Conservation (phyloP, 169 alveolate species). For the Cryptosporidium baileyi region DNA sequence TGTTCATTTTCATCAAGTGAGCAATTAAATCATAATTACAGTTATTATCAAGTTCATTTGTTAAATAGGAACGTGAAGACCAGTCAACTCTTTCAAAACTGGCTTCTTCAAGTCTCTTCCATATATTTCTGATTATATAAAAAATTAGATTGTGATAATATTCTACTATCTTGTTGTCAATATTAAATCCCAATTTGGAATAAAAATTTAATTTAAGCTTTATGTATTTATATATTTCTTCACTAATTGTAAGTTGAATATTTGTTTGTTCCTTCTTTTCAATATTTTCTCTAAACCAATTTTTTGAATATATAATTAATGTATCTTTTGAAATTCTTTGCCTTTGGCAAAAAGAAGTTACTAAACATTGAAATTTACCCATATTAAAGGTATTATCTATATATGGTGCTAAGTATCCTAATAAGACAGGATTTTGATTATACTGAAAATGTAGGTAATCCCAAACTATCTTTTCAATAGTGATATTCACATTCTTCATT, state of each 20-base stretch:
- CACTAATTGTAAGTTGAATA: not conserved
- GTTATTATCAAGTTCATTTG: not conserved
- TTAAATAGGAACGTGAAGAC: not conserved
- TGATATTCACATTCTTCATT: not conserved
- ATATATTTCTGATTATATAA: not conserved
- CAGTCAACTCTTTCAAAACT: constrained; percentile 63
- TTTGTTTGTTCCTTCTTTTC: not conserved
- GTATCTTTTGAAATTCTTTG: constrained; percentile 29
- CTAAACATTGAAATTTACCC: constrained; percentile 57
- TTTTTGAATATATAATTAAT: constrained; percentile 24
- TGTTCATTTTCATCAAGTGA: constrained; percentile 1
- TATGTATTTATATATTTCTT: not conserved
- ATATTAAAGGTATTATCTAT: constrained; percentile 37
- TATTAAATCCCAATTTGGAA: not conserved
- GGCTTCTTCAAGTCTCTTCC: constrained; percentile 41
- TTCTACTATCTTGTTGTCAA: not conserved
- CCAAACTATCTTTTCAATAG: constrained; percentile 48
- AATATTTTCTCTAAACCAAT: constrained; percentile 24
- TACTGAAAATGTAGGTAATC: constrained; percentile 29
- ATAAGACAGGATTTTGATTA: constrained; percentile 1
- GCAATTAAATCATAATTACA: not conserved
- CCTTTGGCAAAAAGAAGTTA: constrained; percentile 34
- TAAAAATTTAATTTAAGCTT: not conserved
- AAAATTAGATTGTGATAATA: not conserved
- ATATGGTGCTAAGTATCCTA: constrained; percentile 18